phyloP scores from a whole-genome alignment of 345 rosid genomes.

The Litchi chinensis region DNA sequence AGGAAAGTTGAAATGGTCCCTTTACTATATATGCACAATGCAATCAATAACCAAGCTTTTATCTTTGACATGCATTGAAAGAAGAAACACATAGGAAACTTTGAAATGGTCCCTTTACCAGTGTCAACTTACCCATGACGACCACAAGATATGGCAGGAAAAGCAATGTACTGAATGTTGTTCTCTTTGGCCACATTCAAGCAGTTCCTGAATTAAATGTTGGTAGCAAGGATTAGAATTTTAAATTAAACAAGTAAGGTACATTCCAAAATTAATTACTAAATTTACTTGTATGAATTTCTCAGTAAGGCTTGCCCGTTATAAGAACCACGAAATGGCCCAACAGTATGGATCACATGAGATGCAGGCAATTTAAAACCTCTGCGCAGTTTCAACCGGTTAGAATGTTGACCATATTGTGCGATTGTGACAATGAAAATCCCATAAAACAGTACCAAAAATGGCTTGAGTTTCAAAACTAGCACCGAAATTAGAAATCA shows the following conservation, averaged over 20 bases:
- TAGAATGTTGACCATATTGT: neutral
- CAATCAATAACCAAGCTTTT: too few relatives aligned
- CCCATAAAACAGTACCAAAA: too few relatives aligned
- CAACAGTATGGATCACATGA: constrained; percentile 75
- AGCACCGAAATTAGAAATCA: too few relatives aligned
- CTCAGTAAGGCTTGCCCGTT: constrained; percentile 54
- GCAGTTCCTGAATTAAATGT: constrained; percentile 54
- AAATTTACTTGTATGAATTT: constrained; percentile 60
- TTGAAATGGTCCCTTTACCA: constrained; percentile 1
- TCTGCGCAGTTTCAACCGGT: constrained; percentile 47
- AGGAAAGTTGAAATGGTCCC: too few relatives aligned
- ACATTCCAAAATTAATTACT: neutral
- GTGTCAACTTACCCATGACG: too few relatives aligned
- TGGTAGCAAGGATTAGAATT: constrained; percentile 5
- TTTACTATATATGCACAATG: too few relatives aligned
- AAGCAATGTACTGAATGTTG: constrained; percentile 71
- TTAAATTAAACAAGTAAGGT: neutral
- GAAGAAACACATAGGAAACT: neutral
- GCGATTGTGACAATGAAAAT: too few relatives aligned
- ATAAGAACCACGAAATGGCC: constrained; percentile 52
- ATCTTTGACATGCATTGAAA: too few relatives aligned
- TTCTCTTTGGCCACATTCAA: constrained; percentile 65
- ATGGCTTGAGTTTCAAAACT: too few relatives aligned
- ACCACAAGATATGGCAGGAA: constrained; percentile 52
- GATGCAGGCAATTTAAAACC: constrained; percentile 74